Evolutionary conservation across 2,329 filamentous ascomycete genomes (phyloP), one percentile per base, ranked within the genome.

Genomic region (Pseudohalonectria lignicola): DNA sequence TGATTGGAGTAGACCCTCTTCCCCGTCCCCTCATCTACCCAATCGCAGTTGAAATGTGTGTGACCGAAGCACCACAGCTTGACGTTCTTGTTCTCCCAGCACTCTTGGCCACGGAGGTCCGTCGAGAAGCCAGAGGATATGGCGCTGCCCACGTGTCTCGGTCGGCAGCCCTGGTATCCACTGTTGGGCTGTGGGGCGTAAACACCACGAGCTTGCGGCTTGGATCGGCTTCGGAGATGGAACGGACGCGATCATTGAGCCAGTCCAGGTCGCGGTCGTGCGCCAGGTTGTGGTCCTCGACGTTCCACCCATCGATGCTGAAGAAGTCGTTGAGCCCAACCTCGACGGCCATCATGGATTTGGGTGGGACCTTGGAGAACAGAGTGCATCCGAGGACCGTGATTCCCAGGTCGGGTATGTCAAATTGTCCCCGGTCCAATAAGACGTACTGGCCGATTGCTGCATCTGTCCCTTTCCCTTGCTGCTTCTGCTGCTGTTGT

Each of bases 291-390:
- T 69, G 65, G 15, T 47, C 20, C 2, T 52, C 48, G 1, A 63
- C 45, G 11, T 52, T 49, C 63, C 65, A 68, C 5, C 56, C 49
- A 1, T 47, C 33, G 26, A 60, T 72, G 1, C 61, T 47, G 44
- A 61, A 69, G 43, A 76, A 76, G 52, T 75, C 70, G 32, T 69
- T 69, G 8, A 75, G 45, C 0, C 63, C 56, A 26, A 60, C 48
- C 34, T 57, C 59, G 12, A 75, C 62, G 0, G 41, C 47, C 25
- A 57, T 52, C 7, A 48, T 44, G 6, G 61, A 54, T n/a, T 56
- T 47, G 0, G 55, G 39, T 1, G 60, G 55, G 19, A 76, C 53
- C 8, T 49, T 39, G 1, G 72, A 75, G 52, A 69, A 72, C 3
- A 77, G 55, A 3, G 63, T 61, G 41, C 56, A 59, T 10, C 55